A percentile compares a stretch with the other conserved stretches of the same genome.
Conservation (phyloP, 148 eudicot species). For the Nyssa sinensis region DNA sequence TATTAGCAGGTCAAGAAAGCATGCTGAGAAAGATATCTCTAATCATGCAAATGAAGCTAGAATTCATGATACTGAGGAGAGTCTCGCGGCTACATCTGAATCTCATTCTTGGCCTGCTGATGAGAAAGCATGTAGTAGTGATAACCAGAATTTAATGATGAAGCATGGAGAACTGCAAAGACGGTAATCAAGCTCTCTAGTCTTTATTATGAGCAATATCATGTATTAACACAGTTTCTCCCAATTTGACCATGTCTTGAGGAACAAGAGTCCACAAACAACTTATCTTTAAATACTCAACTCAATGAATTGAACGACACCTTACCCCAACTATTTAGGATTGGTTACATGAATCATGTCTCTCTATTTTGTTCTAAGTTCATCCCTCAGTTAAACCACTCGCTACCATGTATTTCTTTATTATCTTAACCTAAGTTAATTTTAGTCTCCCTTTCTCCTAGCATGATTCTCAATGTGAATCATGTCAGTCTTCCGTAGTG, state of each 20-base stretch:
- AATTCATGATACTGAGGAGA: conserved; percentile 38
- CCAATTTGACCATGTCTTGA: background rate
- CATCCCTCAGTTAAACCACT: no score
- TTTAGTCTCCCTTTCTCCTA: no score
- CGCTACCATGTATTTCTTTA: no score
- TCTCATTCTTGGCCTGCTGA: conserved; percentile 55
- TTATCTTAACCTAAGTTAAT: no score
- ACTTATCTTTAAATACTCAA: no score
- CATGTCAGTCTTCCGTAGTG: no score
- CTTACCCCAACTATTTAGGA: no score
- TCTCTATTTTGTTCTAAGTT: no score
- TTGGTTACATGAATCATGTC: no score
- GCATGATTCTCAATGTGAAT: no score
- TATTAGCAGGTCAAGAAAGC: conserved; percentile 50
- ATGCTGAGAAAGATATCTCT: conserved; percentile 31
- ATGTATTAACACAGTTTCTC: background rate
- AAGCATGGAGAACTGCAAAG: conserved; percentile 47
- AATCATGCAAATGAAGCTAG: conserved; percentile 31
- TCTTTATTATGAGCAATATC: conserved; percentile 6
- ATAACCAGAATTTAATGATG: conserved; percentile 47
- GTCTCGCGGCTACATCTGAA: conserved; percentile 49
- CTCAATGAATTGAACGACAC: no score
- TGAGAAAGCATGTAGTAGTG: conserved; percentile 63
- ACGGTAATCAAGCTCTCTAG: conserved; percentile 41
- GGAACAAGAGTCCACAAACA: no score